Evolutionary conservation across 2,329 filamentous ascomycete genomes (phyloP), one percentile per base, ranked within the genome.

Genomic region (Penicillium paneum): DNA sequence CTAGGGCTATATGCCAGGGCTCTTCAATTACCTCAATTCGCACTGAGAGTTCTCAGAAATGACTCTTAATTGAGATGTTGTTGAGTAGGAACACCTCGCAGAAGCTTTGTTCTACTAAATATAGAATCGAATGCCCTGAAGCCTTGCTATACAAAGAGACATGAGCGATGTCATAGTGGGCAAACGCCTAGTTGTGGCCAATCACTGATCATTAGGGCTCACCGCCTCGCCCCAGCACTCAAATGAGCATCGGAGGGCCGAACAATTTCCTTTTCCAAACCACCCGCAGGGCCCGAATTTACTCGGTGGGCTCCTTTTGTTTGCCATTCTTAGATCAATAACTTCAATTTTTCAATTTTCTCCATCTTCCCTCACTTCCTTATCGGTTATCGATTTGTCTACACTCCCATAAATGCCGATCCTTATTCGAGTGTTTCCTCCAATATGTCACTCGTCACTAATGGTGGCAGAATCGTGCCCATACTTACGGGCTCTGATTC

Each of bases 391-490:
- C 36, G 4, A 21, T 36, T 52, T 42, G 50, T 50, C 43, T 48
- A 54, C 44, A 47, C 40, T 53, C 54, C 40, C 29, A 47, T 56
- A 47, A 68, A 74, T 73, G 71, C 71, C 68, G 70, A 63, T 60
- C 64, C 56, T 62, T 69, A 63, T 62, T 61, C 64, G 63, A 64
- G 42, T 44, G 28, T 44, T 21, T 8, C 54, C 52, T 58, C 66
- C 65, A 74, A 50, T 59, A 76, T 76, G 74, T 70, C 73, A 63
- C 65, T 71, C 59, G 56, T 68, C 60, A 63, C 66, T 55, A 67
- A 69, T 62, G 68, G 68, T 65, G 66, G 66, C 66, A 75, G 74
- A 70, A 73, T 76, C 56, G 73, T 76, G 65, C 74, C 74, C 49
- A 72, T 76, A 64, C 68, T 76, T 64, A 62, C 67, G 54, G 62